A percentile compares a stretch with the other conserved stretches of the same genome.
These are phyloP conservation scores for Allium cepa DNA, from an alignment of 106 monocot species.

Conservation along the genomic window DNA sequence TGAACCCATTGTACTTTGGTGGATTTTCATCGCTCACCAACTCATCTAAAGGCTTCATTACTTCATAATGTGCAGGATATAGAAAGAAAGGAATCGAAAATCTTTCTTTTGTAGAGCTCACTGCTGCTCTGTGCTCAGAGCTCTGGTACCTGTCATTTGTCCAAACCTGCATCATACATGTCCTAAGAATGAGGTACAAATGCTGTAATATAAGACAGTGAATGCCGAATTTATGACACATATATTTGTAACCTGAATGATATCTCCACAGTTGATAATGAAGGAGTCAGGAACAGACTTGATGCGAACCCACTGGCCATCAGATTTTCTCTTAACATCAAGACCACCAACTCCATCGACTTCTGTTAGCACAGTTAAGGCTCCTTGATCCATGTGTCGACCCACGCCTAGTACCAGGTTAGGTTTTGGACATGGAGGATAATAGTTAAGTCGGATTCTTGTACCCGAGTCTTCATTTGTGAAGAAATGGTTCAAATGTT, in stretches of 20 bases:
- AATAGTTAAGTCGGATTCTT: constrained; percentile 60
- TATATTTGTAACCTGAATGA: constrained; percentile 41
- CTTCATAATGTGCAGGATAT: constrained; percentile 30
- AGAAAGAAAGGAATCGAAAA: constrained; percentile 74
- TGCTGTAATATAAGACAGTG: too few relatives aligned
- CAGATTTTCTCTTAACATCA: constrained; percentile 47
- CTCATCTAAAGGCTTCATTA: constrained; percentile 51
- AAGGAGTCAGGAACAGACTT: constrained; percentile 49
- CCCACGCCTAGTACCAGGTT: constrained; percentile 65
- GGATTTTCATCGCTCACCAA: constrained; percentile 30
- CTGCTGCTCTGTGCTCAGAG: constrained; percentile 64
- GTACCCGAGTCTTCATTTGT: constrained; percentile 16
- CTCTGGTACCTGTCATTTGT: constrained; percentile 75
- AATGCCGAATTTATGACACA: too few relatives aligned
- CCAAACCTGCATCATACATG: constrained; percentile 46
- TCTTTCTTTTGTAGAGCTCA: constrained; percentile 54
- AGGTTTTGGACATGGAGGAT: constrained; percentile 59
- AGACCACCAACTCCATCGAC: constrained; percentile 50
- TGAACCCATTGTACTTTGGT: constrained; percentile 37
- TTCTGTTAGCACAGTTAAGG: constrained; percentile 46
- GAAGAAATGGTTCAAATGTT: constrained; percentile 43
- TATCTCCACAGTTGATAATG: constrained; percentile 70
- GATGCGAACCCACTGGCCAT: constrained; percentile 60
- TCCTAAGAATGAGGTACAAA: too few relatives aligned
- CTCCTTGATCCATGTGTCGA: constrained; percentile 66